Percentiles rank a stretch among this genome's conserved stretches.
phyloP scores from a whole-genome alignment of 225 moss, liverwort and hornwort species.

The Sphagnum contortum region DNA sequence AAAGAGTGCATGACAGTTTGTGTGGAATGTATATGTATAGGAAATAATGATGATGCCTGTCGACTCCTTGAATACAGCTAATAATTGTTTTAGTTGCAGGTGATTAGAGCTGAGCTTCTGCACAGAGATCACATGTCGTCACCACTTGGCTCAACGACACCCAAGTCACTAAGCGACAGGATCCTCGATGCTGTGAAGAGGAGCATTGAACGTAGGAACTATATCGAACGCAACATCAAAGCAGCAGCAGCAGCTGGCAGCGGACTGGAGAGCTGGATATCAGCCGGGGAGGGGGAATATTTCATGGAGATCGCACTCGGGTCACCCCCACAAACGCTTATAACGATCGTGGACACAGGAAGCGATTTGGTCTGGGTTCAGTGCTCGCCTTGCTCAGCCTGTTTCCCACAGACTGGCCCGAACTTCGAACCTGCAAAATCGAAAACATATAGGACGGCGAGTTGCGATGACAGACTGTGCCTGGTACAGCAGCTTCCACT shows the following conservation, averaged over 20 bases:
- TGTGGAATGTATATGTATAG: no score
- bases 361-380: conserved; percentile 3
- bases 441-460: not conserved
- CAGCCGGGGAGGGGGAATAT: not conserved
- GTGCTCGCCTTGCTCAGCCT: not conserved
- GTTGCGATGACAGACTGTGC: not conserved
- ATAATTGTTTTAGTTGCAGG: no score
- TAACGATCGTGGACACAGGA: conserved; percentile 1
- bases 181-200: not conserved
- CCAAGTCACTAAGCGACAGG: not conserved
- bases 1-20: no score
- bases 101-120: not conserved
- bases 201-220: not conserved
- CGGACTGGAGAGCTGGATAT: not conserved
- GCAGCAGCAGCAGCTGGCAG: not conserved
- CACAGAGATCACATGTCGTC: not conserved
- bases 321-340: not conserved
- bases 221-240: not conserved
- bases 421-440: not conserved
- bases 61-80: no score
- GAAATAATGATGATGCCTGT: no score
- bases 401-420: not conserved
- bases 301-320: conserved; percentile 1
- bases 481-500: no score
- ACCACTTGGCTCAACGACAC: not conserved